These are phyloP conservation scores for Backusella luteola DNA, from an alignment of 192 early-diverging fungal species.

Conservation along the genomic window DNA sequence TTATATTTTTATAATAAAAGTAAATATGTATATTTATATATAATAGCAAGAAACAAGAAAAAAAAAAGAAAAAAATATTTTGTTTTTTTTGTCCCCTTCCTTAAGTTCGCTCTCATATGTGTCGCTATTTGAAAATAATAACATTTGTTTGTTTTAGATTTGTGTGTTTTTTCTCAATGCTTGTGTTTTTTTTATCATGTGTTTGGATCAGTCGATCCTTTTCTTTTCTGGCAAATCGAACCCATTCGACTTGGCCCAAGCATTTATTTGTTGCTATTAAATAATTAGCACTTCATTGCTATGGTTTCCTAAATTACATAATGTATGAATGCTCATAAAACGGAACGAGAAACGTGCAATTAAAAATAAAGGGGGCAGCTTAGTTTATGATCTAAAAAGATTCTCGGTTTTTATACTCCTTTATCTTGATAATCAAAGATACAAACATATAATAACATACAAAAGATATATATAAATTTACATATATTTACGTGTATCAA, in stretches of 20 bases:
- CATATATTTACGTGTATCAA: background rate
- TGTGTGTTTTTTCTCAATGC: background rate
- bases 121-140: background rate
- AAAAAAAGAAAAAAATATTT: background rate
- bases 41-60: background rate
- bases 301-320: background rate
- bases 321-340: too few species aligned
- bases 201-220: background rate
- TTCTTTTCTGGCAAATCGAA: background rate
- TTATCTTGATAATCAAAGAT: background rate
- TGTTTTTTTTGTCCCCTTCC: background rate
- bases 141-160: background rate
- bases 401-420: background rate
- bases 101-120: background rate
- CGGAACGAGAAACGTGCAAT: too few species aligned
- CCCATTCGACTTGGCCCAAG: too few species aligned
- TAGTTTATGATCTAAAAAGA: background rate
- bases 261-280: too few species aligned
- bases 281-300: background rate
- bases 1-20: too few species aligned
- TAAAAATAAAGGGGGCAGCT: background rate
- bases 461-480: background rate
- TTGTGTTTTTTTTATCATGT: background rate
- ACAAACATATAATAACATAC: too few species aligned
- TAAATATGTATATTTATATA: background rate